phyloP scores from a whole-genome alignment of 2,329 filamentous ascomycete species.

The Dactylella cylindrospora region DNA sequence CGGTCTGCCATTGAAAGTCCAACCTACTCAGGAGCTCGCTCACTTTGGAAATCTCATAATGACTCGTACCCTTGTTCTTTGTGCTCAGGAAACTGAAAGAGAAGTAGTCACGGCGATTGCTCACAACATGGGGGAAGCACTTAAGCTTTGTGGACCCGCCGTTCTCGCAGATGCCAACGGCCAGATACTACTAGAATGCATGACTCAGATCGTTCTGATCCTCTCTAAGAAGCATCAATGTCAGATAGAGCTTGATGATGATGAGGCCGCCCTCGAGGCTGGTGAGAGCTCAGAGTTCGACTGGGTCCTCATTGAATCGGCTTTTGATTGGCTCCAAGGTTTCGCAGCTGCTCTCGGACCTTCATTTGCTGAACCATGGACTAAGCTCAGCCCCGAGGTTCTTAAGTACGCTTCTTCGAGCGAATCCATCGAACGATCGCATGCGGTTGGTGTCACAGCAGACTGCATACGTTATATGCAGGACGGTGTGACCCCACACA shows the following conservation, averaged over 20 bases:
- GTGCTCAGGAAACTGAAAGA: conserved; percentile 90
- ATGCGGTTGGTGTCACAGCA: conserved; percentile 86
- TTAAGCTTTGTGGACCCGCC: conserved; percentile 87
- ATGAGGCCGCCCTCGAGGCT: conserved; percentile 68
- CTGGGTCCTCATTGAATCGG: conserved; percentile 94
- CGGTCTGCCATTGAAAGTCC: conserved; percentile 77
- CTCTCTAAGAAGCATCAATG: conserved; percentile 89
- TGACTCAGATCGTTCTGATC: conserved; percentile 73
- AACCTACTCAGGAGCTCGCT: conserved; percentile 75
- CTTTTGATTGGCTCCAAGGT: conserved; percentile 83
- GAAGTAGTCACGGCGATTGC: conserved; percentile 95
- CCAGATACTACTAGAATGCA: conserved; percentile 65
- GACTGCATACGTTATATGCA: conserved; percentile 88
- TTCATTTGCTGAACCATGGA: conserved; percentile 85
- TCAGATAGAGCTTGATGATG: conserved; percentile 81
- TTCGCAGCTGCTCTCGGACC: conserved; percentile 78
- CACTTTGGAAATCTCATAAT: conserved; percentile 85
- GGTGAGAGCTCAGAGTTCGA: conserved; percentile 90
- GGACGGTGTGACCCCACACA: conserved; percentile 76
- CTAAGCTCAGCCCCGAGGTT: conserved; percentile 90
- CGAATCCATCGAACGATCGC: conserved; percentile 83
- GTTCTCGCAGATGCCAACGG: conserved; percentile 70
- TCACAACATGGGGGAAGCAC: conserved; percentile 82
- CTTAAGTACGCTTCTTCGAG: conserved; percentile 83
- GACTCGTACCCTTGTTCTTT: conserved; percentile 78